A percentile compares a stretch with the other conserved stretches of the same genome.
Evolutionary conservation across 2,329 filamentous ascomycete species (phyloP).

Genomic region (Diaporthe ilicicola): DNA sequence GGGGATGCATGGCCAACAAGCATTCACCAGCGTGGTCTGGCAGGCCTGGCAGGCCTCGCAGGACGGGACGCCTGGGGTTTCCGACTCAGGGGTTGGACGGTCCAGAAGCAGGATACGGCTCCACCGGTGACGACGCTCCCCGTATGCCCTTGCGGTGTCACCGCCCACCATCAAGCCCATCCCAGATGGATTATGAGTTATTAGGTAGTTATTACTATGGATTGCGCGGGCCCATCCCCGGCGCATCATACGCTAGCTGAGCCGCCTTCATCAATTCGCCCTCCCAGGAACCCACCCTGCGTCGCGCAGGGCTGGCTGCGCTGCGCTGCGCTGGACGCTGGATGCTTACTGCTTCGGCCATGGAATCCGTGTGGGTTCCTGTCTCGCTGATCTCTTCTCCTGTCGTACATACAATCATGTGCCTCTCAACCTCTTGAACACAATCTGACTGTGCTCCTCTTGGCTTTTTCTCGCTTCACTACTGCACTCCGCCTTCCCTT

Average conservation of each 20-base stretch:
- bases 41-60: background rate
- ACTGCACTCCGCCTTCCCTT: background rate
- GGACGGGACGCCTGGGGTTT: constrained; percentile 8
- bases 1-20: constrained; percentile 14
- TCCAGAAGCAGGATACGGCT: constrained; percentile 2
- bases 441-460: background rate
- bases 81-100: constrained; percentile 8
- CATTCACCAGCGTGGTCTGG: background rate
- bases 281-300: constrained; percentile 1
- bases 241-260: background rate
- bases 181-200: background rate
- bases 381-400: constrained; percentile 12
- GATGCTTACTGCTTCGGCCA: background rate
- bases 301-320: constrained; percentile 5
- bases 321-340: background rate
- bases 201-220: no score
- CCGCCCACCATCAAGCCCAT: constrained; percentile 1
- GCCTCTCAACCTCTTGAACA: constrained; percentile 3
- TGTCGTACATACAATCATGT: constrained; percentile 10
- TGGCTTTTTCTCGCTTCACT: constrained; percentile 1
- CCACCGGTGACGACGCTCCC: constrained; percentile 27
- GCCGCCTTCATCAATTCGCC: background rate
- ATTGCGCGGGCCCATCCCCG: background rate
- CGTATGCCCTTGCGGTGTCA: constrained; percentile 7
- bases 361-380: background rate